These are phyloP conservation scores for Gelatoporia subvermispora DNA, from an alignment of 768 basidiomycete genomes.

Conservation along the genomic window DNA sequence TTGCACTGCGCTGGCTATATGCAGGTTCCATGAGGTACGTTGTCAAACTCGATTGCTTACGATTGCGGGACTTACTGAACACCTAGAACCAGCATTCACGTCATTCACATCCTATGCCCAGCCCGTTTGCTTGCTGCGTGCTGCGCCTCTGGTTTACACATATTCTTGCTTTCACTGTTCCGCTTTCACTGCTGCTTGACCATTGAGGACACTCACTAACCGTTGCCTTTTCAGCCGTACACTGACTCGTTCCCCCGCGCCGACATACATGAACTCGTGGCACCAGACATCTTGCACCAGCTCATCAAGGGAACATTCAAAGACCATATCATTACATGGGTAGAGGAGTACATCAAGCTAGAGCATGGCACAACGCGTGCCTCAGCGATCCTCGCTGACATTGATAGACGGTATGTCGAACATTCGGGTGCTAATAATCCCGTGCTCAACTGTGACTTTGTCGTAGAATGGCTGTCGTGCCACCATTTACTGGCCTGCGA, in stretches of 20 bases:
- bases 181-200: neutral
- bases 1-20: too few relatives aligned
- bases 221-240: conserved; percentile 12
- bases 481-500: conserved; percentile 15
- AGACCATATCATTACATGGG: too few relatives aligned
- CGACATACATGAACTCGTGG: conserved; percentile 15
- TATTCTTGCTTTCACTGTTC: neutral
- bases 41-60: too few relatives aligned
- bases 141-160: too few relatives aligned
- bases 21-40: too few relatives aligned
- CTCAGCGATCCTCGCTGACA: conserved; percentile 6
- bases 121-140: too few relatives aligned
- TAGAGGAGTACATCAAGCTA: conserved; percentile 7
- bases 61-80: too few relatives aligned
- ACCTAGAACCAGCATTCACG: too few relatives aligned
- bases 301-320: too few relatives aligned
- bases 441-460: neutral
- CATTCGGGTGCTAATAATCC: too few relatives aligned
- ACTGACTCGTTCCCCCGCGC: conserved; percentile 17
- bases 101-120: too few relatives aligned
- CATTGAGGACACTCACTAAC: too few relatives aligned
- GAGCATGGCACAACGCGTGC: conserved; percentile 5
- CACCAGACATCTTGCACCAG: conserved; percentile 14
- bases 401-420: conserved; percentile 10
- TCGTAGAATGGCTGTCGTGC: conserved; percentile 14